Conservation (phyloP, 768 basidiomycete species). For the Russula virescens region DNA sequence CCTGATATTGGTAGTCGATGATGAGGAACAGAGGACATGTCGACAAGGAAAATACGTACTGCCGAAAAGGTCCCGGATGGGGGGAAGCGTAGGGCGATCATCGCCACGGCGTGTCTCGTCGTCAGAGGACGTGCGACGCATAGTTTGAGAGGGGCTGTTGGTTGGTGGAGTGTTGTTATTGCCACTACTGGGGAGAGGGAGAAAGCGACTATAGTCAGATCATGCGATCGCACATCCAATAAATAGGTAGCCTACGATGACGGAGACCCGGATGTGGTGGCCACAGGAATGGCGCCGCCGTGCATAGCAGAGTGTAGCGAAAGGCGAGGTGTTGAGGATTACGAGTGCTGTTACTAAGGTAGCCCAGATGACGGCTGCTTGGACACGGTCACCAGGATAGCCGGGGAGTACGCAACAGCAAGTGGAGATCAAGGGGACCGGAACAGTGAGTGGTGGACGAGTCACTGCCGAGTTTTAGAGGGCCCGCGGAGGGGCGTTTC, state of each 20-base stretch:
- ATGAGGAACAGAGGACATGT: neutral
- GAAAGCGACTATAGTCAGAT: conserved; percentile 4
- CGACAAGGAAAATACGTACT: conserved; percentile 11
- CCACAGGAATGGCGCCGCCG: neutral
- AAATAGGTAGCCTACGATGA: conserved; percentile 16
- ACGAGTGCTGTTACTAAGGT: conserved; percentile 14
- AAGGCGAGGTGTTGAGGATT: conserved; percentile 1
- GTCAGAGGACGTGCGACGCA: conserved; percentile 16
- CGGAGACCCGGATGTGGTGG: conserved; percentile 6
- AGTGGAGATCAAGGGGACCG: conserved; percentile 23
- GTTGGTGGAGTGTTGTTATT: neutral
- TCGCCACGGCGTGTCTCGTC: conserved; percentile 21
- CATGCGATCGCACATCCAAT: neutral
- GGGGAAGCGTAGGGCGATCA: conserved; percentile 24
- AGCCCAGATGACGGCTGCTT: conserved; percentile 15
- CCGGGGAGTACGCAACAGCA: neutral
- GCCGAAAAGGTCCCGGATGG: conserved; percentile 24
- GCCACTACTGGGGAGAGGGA: conserved; percentile 1
- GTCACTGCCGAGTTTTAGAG: conserved; percentile 19
- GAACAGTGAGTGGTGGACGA: conserved; percentile 7
- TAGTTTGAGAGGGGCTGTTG: conserved; percentile 2
- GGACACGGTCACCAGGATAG: conserved; percentile 25
- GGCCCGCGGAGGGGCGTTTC: conserved; percentile 12
- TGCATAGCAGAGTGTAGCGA: neutral
- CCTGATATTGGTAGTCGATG: conserved; percentile 1